These are phyloP conservation scores for Yamadazyma friedrichii DNA, from an alignment of 1,139 yeast species.

Conservation along the genomic window DNA sequence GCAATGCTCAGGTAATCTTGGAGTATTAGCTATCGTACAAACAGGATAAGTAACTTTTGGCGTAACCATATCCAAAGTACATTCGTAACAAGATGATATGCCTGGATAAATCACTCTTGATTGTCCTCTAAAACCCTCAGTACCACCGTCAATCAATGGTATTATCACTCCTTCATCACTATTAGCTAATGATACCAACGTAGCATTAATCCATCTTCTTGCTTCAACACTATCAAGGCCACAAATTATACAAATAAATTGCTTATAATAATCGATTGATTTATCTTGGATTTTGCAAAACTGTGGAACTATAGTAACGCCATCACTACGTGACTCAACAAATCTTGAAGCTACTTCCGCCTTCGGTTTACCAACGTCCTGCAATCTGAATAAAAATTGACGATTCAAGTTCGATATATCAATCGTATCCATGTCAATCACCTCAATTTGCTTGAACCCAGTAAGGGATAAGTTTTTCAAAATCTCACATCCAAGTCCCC, in stretches of 20 bases:
- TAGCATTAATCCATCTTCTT: conserved; percentile 86
- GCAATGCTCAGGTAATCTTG: conserved; percentile 91
- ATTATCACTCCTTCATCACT: conserved; percentile 48
- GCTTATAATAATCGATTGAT: conserved; percentile 59
- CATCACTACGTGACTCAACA: conserved; percentile 38
- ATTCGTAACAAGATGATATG: conserved; percentile 86
- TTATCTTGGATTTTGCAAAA: conserved; percentile 75
- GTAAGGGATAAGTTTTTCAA: conserved; percentile 77
- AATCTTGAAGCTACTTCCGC: conserved; percentile 76
- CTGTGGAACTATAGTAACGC: conserved; percentile 51
- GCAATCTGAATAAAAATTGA: conserved; percentile 75
- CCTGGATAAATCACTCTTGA: conserved; percentile 85
- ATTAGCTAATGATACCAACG: conserved; percentile 62
- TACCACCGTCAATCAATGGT: conserved; percentile 93
- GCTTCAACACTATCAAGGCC: conserved; percentile 93
- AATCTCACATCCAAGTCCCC: conserved; percentile 95
- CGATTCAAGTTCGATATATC: conserved; percentile 88
- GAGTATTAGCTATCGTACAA: conserved; percentile 93
- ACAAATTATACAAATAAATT: conserved; percentile 74
- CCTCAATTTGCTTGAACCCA: conserved; percentile 73
- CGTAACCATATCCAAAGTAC: conserved; percentile 76
- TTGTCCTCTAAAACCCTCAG: conserved; percentile 94
- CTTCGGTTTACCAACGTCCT: conserved; percentile 78
- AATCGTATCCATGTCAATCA: conserved; percentile 94
- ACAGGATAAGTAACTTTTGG: conserved; percentile 78